These are phyloP conservation scores for Stachybotrys elegans DNA, from an alignment of 2,329 filamentous ascomycete genomes.

Conservation along the genomic window DNA sequence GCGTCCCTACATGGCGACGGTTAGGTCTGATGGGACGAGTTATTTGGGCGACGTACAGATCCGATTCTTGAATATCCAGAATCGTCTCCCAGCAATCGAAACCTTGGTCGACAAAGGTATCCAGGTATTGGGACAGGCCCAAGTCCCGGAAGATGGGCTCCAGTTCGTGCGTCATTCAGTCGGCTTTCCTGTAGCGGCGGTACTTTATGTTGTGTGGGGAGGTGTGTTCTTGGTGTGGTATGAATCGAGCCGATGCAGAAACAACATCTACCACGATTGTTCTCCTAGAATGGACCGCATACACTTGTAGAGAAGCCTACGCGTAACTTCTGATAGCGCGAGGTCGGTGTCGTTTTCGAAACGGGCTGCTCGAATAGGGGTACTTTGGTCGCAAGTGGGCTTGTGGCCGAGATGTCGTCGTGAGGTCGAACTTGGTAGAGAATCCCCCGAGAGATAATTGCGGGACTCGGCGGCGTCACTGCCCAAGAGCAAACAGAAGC, in stretches of 20 bases:
- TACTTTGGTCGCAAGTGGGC: too few relatives aligned
- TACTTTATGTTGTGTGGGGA: background rate
- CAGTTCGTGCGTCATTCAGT: slow-evolving; percentile 52
- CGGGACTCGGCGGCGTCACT: too few relatives aligned
- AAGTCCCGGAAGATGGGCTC: slow-evolving; percentile 65
- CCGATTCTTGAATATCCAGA: slow-evolving; percentile 77
- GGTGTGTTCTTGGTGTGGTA: background rate
- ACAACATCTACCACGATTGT: background rate
- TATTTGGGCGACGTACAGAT: slow-evolving; percentile 55
- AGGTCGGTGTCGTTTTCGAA: too few relatives aligned
- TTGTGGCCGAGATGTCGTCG: too few relatives aligned
- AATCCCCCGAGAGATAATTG: too few relatives aligned
- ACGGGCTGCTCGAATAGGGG: too few relatives aligned
- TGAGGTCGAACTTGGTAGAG: too few relatives aligned
- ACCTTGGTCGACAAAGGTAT: slow-evolving; percentile 68
- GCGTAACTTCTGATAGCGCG: too few relatives aligned
- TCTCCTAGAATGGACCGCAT: too few relatives aligned
- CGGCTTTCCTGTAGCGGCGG: slow-evolving; percentile 8
- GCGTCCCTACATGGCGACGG: slow-evolving; percentile 53
- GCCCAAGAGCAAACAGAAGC: too few relatives aligned
- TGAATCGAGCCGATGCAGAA: slow-evolving; percentile 2
- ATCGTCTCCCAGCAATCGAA: slow-evolving; percentile 84
- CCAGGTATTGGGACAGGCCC: slow-evolving; percentile 73
- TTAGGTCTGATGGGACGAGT: background rate
- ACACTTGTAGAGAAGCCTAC: too few relatives aligned